Evolutionary conservation across 2,329 filamentous ascomycete genomes (phyloP).

Genomic region (Emericellopsis cladophorae): DNA sequence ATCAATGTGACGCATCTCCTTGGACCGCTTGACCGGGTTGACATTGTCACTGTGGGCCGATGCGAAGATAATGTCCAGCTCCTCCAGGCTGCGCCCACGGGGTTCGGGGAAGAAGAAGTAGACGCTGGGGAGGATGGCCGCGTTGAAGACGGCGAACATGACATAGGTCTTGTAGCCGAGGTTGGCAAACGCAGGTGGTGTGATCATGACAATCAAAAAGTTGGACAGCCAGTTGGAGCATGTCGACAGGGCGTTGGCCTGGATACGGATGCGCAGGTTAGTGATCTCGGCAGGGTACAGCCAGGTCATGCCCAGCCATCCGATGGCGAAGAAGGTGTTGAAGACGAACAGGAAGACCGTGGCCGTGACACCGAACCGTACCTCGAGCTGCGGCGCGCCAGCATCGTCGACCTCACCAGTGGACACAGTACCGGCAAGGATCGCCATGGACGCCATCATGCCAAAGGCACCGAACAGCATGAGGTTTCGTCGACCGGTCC

Average conservation of each 20-base stretch:
- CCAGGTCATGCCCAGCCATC: slow-evolving; percentile 49
- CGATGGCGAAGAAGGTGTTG: slow-evolving; percentile 43
- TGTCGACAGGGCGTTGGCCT: slow-evolving; percentile 43
- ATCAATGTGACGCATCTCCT: slow-evolving; percentile 12
- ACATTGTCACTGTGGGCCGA: slow-evolving; percentile 12
- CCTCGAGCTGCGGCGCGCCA: slow-evolving; percentile 12
- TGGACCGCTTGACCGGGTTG: slow-evolving; percentile 13
- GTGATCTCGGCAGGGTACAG: slow-evolving; percentile 49
- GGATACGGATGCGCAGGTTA: slow-evolving; percentile 41
- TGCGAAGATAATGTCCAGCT: slow-evolving; percentile 15
- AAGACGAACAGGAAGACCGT: slow-evolving; percentile 47
- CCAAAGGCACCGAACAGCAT: slow-evolving; percentile 52
- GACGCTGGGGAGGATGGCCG: slow-evolving; percentile 26
- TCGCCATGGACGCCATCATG: slow-evolving; percentile 52
- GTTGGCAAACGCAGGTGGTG: slow-evolving; percentile 54
- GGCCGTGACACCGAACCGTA: slow-evolving; percentile 14
- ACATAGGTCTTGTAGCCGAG: slow-evolving; percentile 37
- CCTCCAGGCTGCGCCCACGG: slow-evolving; percentile 14
- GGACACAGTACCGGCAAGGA: slow-evolving; percentile 24
- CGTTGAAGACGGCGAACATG: slow-evolving; percentile 35
- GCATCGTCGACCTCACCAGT: slow-evolving; percentile 15
- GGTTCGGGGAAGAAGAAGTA: slow-evolving; percentile 15
- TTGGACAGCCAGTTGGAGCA: slow-evolving; percentile 18
- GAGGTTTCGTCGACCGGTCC: slow-evolving; percentile 44
- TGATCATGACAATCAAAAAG: slow-evolving; percentile 55